Evolutionary conservation across 257 asterid genomes (phyloP), one percentile per base, ranked within the genome.

Genomic region (Nemophila menziesii): DNA sequence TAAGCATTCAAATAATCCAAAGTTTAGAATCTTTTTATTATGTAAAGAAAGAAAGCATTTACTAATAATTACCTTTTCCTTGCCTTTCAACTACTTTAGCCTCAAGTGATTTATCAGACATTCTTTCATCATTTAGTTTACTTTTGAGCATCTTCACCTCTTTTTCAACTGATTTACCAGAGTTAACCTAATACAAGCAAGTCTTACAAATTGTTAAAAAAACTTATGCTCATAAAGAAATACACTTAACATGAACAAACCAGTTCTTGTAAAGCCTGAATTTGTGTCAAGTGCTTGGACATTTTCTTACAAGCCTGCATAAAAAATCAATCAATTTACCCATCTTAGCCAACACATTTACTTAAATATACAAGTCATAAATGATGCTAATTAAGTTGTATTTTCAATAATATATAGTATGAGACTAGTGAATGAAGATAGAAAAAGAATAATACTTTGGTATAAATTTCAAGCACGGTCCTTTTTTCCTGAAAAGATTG

Each of bases 211-310:
- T 12, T 16, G n/a, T n/a, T n/a, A n/a, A n/a, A n/a, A n/a, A n/a
- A 22, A 37, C 14, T 3, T 5, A 27, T 20, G 22, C 36, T 15
- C 24, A 22, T 29, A 44, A 33, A 22, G 10, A 11, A 39, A 44
- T 9, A 20, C 43, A 12, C 20, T 19, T 14, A 51, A 55, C 38
- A 56, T 16, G 9, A 47, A 39, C 19, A 46, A n/a, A 89, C 95
- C 96, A 84, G 87, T 64, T 89, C 94, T 67, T 78, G 96, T 45
- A 74, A 44, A 38, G 77, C 77, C 70, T 76, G 86, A 85, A 89
- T 70, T 76, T 43, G 80, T 57, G 55, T 53, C 16, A 74, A 64
- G 66, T 74, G 87, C 65, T 73, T 90, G 48, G 79, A 64, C 61
- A 90, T 48, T 67, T 85, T 85, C 78, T 72, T 75, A 70, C 72